Conservation (phyloP, 2,329 filamentous ascomycete genomes). For the Neurospora crassa region DNA sequence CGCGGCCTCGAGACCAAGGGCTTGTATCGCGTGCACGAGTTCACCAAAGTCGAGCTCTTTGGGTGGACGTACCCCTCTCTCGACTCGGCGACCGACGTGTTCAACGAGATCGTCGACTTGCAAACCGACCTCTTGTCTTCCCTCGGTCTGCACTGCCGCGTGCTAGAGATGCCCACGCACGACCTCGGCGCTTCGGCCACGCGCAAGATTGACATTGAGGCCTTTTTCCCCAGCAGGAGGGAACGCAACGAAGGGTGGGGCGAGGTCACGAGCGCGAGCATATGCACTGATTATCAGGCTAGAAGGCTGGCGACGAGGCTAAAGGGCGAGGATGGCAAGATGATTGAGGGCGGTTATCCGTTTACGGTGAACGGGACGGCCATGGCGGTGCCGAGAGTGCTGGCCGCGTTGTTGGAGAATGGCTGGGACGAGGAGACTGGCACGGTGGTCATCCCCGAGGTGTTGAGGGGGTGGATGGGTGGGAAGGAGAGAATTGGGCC, state of each 20-base stretch:
- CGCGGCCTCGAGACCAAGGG: conserved; percentile 87
- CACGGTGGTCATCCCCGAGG: conserved; percentile 67
- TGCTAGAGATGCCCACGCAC: conserved; percentile 83
- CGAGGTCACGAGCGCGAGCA: conserved; percentile 81
- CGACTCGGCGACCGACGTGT: conserved; percentile 45
- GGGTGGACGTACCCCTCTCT: conserved; percentile 66
- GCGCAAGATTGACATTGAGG: conserved; percentile 88
- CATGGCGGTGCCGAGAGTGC: conserved; percentile 77
- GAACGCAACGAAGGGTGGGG: conserved; percentile 69
- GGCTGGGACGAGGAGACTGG: conserved; percentile 67
- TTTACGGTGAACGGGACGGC: conserved; percentile 94
- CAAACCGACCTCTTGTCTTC: conserved; percentile 74
- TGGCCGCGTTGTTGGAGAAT: conserved; percentile 84
- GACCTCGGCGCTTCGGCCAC: conserved; percentile 85
- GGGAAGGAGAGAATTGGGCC: conserved; percentile 55
- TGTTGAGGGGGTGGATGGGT: conserved; percentile 76
- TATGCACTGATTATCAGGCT: conserved; percentile 92
- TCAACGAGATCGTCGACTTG: conserved; percentile 77
- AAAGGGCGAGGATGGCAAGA: conserved; percentile 42
- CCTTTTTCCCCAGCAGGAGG: conserved; percentile 75
- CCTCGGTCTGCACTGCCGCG: conserved; percentile 73
- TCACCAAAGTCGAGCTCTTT: conserved; percentile 97
- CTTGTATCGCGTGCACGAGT: conserved; percentile 93
- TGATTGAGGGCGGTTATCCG: conserved; percentile 50
- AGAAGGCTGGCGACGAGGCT: conserved; percentile 70